These are phyloP conservation scores for Pelargonium fulgidum DNA, from an alignment of 441 rosid genomes.

Conservation along the genomic window DNA sequence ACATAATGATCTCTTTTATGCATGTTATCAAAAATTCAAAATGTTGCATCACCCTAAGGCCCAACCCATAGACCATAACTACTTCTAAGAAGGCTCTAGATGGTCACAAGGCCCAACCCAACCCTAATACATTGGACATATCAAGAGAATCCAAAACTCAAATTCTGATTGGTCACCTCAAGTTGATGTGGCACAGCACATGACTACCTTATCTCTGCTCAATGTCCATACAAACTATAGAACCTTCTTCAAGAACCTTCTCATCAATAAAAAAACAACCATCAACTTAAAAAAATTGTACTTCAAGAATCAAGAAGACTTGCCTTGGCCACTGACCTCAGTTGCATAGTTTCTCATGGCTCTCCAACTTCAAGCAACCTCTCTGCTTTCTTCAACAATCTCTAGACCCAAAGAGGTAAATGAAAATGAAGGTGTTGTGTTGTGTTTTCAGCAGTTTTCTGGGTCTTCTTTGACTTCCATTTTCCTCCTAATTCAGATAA, in stretches of 20 bases:
- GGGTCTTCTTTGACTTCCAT: background rate
- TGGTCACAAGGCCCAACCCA: too few relatives aligned
- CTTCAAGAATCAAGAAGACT: background rate
- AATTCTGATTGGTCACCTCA: constrained; percentile 36
- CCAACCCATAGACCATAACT: background rate
- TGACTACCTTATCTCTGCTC: constrained; percentile 15
- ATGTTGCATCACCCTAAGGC: background rate
- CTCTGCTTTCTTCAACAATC: constrained; percentile 42
- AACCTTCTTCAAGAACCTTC: constrained; percentile 1
- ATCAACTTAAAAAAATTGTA: background rate
- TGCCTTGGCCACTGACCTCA: background rate
- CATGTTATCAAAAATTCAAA: too few relatives aligned
- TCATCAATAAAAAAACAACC: background rate
- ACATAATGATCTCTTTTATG: too few relatives aligned
- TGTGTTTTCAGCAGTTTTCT: background rate
- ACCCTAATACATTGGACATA: background rate
- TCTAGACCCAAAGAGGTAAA: constrained; percentile 47
- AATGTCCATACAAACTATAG: background rate
- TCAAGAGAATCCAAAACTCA: constrained; percentile 29
- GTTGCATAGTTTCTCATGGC: constrained; percentile 31
- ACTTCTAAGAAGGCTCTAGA: background rate
- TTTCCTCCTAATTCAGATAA: background rate
- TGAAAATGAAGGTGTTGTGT: too few relatives aligned
- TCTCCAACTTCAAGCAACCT: constrained; percentile 38
- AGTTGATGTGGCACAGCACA: constrained; percentile 25